phyloP scores from a whole-genome alignment of 768 basidiomycete genomes.

The Trametes villosa region DNA sequence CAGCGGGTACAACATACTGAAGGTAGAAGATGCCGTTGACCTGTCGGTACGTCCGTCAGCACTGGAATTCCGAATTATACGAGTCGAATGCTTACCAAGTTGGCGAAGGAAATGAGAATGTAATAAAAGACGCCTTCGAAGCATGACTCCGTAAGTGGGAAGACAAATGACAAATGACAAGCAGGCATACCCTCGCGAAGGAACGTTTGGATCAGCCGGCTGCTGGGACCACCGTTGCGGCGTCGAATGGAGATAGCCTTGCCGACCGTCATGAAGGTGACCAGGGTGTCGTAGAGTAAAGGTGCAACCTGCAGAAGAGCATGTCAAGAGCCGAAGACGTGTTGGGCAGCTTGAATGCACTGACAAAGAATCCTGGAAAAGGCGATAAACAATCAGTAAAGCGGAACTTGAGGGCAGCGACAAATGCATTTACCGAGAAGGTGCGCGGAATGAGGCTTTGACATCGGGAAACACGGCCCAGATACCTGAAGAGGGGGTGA shows the following conservation, averaged over 20 bases:
- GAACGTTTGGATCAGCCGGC: slow-evolving; percentile 82
- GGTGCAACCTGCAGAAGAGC: slow-evolving; percentile 65
- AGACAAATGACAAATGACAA: too few relatives aligned
- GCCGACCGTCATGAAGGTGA: slow-evolving; percentile 80
- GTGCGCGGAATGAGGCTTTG: slow-evolving; percentile 83
- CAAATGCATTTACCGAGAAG: slow-evolving; percentile 67
- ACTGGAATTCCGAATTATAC: neutral
- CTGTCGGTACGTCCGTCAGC: slow-evolving; percentile 27
- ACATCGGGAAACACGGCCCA: slow-evolving; percentile 81
- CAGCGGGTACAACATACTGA: too few relatives aligned
- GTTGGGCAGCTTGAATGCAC: slow-evolving; percentile 1
- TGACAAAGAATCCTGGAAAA: slow-evolving; percentile 32
- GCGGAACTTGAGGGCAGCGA: neutral
- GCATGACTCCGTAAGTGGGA: neutral
- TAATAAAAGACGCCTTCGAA: slow-evolving; percentile 80
- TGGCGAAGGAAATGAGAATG: slow-evolving; percentile 84
- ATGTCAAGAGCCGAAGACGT: neutral
- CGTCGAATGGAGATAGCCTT: slow-evolving; percentile 80
- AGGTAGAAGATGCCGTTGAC: slow-evolving; percentile 87
- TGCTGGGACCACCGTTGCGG: slow-evolving; percentile 75
- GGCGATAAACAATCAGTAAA: neutral
- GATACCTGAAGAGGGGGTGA: slow-evolving; percentile 36
- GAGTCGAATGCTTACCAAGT: slow-evolving; percentile 50
- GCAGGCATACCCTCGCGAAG: slow-evolving; percentile 66
- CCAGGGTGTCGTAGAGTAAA: slow-evolving; percentile 78